Percentiles rank a stretch among this genome's conserved stretches.
Conservation (phyloP, 345 rosid genomes). For the Passiflora organensis region DNA sequence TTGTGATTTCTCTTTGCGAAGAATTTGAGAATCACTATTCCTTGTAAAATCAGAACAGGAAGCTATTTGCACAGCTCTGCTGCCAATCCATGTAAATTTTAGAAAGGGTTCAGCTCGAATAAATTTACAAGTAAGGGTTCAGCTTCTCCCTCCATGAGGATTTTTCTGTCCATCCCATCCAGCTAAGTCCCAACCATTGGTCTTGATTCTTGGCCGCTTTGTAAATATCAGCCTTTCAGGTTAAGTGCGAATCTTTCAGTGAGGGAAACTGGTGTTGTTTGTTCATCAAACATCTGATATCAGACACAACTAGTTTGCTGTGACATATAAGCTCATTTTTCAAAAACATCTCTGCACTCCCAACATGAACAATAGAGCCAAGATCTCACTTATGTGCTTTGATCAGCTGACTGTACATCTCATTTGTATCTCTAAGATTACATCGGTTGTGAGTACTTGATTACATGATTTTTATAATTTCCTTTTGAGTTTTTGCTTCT, state of each 20-base stretch:
- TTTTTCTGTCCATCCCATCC: no score
- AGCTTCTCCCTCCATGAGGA: no score
- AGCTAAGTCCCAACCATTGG: no score
- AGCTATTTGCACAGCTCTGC: no score
- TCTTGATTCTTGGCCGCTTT: no score
- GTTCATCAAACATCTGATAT: neutral
- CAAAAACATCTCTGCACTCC: neutral
- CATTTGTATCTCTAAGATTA: no score
- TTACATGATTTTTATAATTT: neutral
- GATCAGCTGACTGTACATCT: no score
- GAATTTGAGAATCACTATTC: constrained; percentile 5
- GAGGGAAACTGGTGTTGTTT: neutral
- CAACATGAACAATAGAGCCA: neutral
- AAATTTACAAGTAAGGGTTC: no score
- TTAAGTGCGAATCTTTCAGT: neutral
- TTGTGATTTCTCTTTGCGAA: constrained; percentile 6
- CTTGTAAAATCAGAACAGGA: no score
- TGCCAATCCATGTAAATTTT: neutral
- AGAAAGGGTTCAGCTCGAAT: no score
- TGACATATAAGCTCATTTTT: neutral
- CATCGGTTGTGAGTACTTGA: constrained; percentile 3
- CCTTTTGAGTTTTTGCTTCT: neutral
- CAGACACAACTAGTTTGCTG: neutral
- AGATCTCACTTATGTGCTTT: neutral
- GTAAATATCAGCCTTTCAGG: neutral